Conservation (phyloP, 108 stramenopile species). For the Fragilaria radians region DNA sequence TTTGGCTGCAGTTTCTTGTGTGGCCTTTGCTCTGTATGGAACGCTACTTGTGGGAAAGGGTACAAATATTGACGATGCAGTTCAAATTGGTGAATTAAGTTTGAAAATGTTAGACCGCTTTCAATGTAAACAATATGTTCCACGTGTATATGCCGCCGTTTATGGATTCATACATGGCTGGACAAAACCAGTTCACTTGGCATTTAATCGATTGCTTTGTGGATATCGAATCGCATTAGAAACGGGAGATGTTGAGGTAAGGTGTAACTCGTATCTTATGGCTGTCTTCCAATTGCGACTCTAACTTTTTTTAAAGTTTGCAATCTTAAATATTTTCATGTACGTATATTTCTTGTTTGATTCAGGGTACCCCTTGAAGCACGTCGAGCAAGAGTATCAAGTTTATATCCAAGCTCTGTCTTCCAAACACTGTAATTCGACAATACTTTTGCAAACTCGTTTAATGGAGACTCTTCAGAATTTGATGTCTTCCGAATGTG, state of each 20-base stretch:
- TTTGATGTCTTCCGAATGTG: too few relatives aligned
- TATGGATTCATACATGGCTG: slow-evolving; percentile 15
- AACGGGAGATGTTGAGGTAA: slow-evolving; percentile 22
- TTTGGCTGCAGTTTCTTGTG: slow-evolving; percentile 15
- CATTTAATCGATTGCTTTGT: slow-evolving; percentile 10
- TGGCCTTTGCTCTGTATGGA: slow-evolving; percentile 40
- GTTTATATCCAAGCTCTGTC: too few relatives aligned
- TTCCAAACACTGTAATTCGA: too few relatives aligned
- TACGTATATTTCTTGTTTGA: background rate
- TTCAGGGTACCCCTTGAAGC: too few relatives aligned
- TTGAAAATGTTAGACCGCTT: slow-evolving; percentile 8
- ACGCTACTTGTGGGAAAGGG: slow-evolving; percentile 12
- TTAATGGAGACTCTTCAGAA: too few relatives aligned
- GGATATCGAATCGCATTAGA: slow-evolving; percentile 19
- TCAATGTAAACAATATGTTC: slow-evolving; percentile 10
- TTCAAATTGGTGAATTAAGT: slow-evolving; percentile 35
- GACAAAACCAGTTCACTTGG: slow-evolving; percentile 7
- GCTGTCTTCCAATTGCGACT: background rate
- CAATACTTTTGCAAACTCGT: too few relatives aligned
- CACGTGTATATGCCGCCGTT: slow-evolving; percentile 19
- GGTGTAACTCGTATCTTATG: background rate
- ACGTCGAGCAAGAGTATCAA: too few relatives aligned
- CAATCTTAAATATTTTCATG: background rate
- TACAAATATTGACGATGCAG: slow-evolving; percentile 35
- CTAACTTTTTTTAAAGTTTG: background rate